Evolutionary conservation across 2,329 filamentous ascomycete genomes (phyloP), one percentile per base, ranked within the genome.

Genomic region (Samsoniella hepiali): DNA sequence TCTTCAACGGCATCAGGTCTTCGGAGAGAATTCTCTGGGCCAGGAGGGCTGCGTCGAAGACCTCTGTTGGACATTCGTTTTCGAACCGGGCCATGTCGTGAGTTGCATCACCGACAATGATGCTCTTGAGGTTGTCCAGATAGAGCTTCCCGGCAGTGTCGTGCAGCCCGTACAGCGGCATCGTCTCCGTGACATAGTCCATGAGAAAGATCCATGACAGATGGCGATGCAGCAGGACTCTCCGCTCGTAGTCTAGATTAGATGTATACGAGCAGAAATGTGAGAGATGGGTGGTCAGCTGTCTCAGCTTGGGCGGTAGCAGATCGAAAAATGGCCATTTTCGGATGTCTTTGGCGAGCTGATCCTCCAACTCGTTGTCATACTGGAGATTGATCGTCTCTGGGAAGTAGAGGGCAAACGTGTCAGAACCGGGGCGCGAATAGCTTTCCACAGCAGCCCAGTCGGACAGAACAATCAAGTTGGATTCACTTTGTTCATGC

Each of bases 241-340:
- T 50, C 9, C 54, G 36, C 40, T 63, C 61, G n/a, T 63, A 63
- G 53, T 32, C 32, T 15, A 63, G n/a, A 9, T 13, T 5, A 3
- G 40, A 15, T 13, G 38, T 32, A 36, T 40, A 44, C 5, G 61
- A 58, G 53, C 61, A 63, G 32, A 63, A 45, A 17, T 42, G 61
- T 2, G 61, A 58, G 5, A 63, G 40, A 40, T 58, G 42, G 5
- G 58, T 29, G 31, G 61, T 22, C 8, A 63, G 54, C 45, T 58
- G 61, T 1, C 13, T 4, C 8, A 58, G 22, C 27, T 63, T 49
- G 11, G 32, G 42, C 13, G 53, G 86, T 5, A 64, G 42, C 1
- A 38, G 49, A 8, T 15, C 85, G 34, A 93, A 73, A 10, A 78
- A 63, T 5, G n/a, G 2, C 40, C 54, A 63, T 10, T 36, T 6